phyloP scores from a whole-genome alignment of 1,284 basidiomycete species.

The Hemileia vastatrix region DNA sequence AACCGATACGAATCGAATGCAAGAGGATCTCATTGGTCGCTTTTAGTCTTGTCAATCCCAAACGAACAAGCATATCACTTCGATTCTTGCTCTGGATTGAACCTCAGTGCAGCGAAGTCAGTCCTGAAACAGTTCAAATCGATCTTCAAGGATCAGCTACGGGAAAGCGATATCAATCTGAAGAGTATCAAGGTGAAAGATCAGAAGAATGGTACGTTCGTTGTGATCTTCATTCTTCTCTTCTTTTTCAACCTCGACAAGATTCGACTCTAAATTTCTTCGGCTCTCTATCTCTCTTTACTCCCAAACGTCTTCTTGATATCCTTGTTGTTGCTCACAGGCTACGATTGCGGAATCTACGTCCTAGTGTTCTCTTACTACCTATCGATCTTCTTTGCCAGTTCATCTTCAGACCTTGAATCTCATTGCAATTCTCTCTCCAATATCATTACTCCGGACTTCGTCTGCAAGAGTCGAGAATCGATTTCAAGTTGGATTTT shows the following conservation, averaged over 20 bases:
- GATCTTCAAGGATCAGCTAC: background rate
- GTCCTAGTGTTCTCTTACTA: no score
- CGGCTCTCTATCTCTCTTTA: no score
- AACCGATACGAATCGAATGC: no score
- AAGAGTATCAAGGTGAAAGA: background rate
- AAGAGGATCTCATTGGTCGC: background rate
- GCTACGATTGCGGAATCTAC: no score
- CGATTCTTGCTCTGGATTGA: background rate
- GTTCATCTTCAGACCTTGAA: no score
- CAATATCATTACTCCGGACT: no score
- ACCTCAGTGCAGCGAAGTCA: background rate
- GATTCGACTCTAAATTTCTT: background rate
- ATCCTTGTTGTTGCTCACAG: no score
- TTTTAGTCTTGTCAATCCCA: background rate
- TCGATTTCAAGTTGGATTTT: no score
- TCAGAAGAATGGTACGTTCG: background rate
- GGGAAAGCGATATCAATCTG: background rate
- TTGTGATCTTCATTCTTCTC: background rate
- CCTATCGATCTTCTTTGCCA: no score
- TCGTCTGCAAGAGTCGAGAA: no score
- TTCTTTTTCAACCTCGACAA: background rate
- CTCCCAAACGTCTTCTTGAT: no score
- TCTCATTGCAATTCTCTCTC: no score
- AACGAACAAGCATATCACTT: background rate
- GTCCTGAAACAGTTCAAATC: background rate